A percentile compares a stretch with the other conserved stretches of the same genome.
Conservation (phyloP, 352 stramenopile species). For the Bremia lactucae region DNA sequence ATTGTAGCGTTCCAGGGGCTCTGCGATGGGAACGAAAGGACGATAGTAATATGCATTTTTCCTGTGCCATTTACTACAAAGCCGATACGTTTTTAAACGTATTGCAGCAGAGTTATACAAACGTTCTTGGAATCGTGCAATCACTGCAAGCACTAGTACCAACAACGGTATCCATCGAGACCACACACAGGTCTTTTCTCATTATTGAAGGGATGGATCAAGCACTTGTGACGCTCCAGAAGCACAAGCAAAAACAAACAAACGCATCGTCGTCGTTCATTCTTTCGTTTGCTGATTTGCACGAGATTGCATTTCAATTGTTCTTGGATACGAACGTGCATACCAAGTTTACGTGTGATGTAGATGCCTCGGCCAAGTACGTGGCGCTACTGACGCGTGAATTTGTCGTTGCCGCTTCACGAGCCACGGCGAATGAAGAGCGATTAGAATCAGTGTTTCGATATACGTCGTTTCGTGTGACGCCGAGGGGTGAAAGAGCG, state of each 20-base stretch:
- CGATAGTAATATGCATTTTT: slow-evolving; percentile 5
- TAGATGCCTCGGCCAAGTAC: slow-evolving; percentile 40
- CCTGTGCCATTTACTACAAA: slow-evolving; percentile 32
- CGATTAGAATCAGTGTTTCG: slow-evolving; percentile 46
- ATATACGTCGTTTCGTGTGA: slow-evolving; percentile 52
- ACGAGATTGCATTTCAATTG: slow-evolving; percentile 52
- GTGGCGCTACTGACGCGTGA: slow-evolving; percentile 48
- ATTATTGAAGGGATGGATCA: slow-evolving; percentile 54
- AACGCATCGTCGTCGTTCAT: slow-evolving; percentile 2
- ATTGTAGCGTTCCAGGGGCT: slow-evolving; percentile 18
- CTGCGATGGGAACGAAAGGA: slow-evolving; percentile 30
- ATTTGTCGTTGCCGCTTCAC: slow-evolving; percentile 30
- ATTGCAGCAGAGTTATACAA: slow-evolving; percentile 26
- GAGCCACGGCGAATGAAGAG: slow-evolving; percentile 34
- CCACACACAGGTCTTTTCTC: slow-evolving; percentile 24
- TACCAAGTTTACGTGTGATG: slow-evolving; percentile 55
- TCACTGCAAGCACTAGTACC: slow-evolving; percentile 21
- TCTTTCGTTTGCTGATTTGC: slow-evolving; percentile 44
- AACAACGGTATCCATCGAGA: slow-evolving; percentile 1
- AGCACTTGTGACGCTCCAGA: slow-evolving; percentile 40
- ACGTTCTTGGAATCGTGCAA: slow-evolving; percentile 20
- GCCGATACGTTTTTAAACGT: slow-evolving; percentile 31
- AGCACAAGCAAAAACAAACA: slow-evolving; percentile 27
- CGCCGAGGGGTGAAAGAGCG: slow-evolving; percentile 23
- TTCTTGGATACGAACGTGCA: slow-evolving; percentile 50